Evolutionary conservation across 225 moss, liverwort and hornwort species (phyloP).

Genomic region (Pleurozium schreberi): DNA sequence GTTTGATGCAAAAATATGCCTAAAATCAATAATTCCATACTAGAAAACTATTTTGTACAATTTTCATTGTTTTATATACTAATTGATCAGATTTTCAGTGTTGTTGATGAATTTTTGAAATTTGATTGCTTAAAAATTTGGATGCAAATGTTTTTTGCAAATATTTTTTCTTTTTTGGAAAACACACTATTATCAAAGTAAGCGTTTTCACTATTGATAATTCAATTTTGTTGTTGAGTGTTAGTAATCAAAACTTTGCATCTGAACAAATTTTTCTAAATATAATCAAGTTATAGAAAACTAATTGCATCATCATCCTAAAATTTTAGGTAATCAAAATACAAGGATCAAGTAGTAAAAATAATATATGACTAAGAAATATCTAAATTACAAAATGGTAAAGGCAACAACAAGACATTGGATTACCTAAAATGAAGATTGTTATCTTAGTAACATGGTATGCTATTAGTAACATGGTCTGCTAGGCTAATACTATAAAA

Average conservation of each 20-base stretch:
- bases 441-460: not conserved
- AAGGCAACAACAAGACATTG: not conserved
- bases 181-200: not conserved
- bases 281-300: not conserved
- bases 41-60: too few relatives aligned
- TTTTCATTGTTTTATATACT: not conserved
- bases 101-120: not conserved
- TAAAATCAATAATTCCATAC: not conserved
- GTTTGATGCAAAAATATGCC: not conserved
- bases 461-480: too few relatives aligned
- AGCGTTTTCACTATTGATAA: accelerated
- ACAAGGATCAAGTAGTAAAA: not conserved
- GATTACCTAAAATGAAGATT: not conserved
- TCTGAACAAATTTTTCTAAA: too few relatives aligned
- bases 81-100: not conserved
- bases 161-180: not conserved
- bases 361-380: not conserved
- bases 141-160: not conserved
- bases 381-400: not conserved
- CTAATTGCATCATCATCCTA: not conserved
- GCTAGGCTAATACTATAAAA: too few relatives aligned
- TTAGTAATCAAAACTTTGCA: not conserved
- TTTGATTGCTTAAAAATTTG: not conserved
- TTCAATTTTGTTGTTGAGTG: not conserved
- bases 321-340: not conserved